Evolutionary conservation across 2,329 filamentous ascomycete species (phyloP).

Genomic region (Sarocladiaceae sp.): DNA sequence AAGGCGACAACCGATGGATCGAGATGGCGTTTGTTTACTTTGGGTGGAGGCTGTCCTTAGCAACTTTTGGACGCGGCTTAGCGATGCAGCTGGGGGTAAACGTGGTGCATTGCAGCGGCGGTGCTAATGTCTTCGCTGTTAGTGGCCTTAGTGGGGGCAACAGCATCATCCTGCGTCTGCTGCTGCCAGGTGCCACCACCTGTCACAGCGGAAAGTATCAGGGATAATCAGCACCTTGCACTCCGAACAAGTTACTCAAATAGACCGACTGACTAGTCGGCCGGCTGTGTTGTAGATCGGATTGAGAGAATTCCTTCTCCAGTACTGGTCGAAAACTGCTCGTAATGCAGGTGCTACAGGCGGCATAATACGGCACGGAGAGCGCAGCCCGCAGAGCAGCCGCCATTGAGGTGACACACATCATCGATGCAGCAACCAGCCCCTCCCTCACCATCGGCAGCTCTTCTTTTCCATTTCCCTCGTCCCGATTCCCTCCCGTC

Average conservation of each 20-base stretch:
- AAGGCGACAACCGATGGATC: too few relatives aligned
- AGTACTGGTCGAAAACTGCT: too few relatives aligned
- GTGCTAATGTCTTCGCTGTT: too few relatives aligned
- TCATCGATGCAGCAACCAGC: slow-evolving; percentile 1
- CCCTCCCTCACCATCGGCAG: slow-evolving; percentile 2
- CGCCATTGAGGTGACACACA: not conserved
- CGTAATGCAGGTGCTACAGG: too few relatives aligned
- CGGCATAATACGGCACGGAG: not conserved
- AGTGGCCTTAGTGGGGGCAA: slow-evolving; percentile 5
- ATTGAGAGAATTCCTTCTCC: too few relatives aligned
- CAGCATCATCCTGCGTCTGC: not conserved
- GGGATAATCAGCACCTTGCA: too few relatives aligned
- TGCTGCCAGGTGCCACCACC: not conserved
- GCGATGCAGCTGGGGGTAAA: too few relatives aligned
- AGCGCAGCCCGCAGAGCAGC: too few relatives aligned
- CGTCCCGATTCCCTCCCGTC: slow-evolving; percentile 12
- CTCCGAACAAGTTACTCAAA: too few relatives aligned
- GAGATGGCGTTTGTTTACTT: slow-evolving; percentile 11
- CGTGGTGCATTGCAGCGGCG: not conserved
- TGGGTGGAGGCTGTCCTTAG: not conserved
- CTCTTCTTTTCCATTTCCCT: slow-evolving; percentile 11
- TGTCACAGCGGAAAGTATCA: too few relatives aligned
- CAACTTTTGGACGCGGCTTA: slow-evolving; percentile 1
- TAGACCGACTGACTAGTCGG: too few relatives aligned
- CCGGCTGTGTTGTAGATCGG: too few relatives aligned